Percentiles rank a stretch among this genome's conserved stretches.
These are phyloP conservation scores for Puccinia horiana DNA, from an alignment of 1,284 basidiomycete species.

Conservation along the genomic window DNA sequence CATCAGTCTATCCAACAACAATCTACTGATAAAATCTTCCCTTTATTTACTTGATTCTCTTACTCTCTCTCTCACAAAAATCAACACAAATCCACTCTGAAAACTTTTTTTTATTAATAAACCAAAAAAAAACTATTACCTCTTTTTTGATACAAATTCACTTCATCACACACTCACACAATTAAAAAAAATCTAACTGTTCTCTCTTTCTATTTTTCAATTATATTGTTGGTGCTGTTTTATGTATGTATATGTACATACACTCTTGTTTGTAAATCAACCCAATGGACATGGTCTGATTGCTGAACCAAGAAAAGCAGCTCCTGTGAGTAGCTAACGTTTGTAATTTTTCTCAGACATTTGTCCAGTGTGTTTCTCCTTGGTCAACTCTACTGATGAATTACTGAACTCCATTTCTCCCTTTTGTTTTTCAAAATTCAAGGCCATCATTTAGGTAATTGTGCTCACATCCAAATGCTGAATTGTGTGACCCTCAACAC, in stretches of 20 bases:
- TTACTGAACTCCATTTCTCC: not conserved
- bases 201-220: no score
- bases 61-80: no score
- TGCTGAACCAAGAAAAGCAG: not conserved
- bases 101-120: not conserved
- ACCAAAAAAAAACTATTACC: no score
- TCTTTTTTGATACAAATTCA: no score
- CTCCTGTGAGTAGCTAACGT: not conserved
- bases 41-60: not conserved
- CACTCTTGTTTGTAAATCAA: no score
- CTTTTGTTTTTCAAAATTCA: not conserved
- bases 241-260: no score
- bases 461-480: slow-evolving; percentile 23
- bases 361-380: not conserved
- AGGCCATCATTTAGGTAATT: slow-evolving; percentile 15
- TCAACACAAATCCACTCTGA: no score
- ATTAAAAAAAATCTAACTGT: no score
- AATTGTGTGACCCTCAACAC: not conserved
- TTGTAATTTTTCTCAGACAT: not conserved
- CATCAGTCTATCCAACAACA: not conserved
- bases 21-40: not conserved
- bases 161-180: no score
- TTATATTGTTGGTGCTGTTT: no score
- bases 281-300: not conserved
- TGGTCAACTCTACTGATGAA: not conserved